phyloP scores from a whole-genome alignment of 306 rosid species.

The Vicia faba region DNA sequence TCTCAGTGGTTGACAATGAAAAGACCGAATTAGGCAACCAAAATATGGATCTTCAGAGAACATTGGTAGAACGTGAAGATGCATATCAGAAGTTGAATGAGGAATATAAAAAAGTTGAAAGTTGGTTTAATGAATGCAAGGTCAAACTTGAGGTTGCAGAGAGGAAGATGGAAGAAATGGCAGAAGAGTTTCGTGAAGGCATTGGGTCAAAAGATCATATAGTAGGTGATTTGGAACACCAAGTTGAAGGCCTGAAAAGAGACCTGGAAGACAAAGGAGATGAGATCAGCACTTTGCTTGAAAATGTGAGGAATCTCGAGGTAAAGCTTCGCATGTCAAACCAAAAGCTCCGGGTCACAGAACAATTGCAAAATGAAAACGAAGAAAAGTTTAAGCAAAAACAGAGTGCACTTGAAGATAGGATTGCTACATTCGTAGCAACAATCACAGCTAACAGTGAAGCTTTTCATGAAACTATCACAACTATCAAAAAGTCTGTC shows the following conservation, averaged over 20 bases:
- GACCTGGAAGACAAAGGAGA: slow-evolving; percentile 77
- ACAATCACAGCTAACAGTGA: slow-evolving; percentile 54
- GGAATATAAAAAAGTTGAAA: slow-evolving; percentile 54
- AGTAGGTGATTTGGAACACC: slow-evolving; percentile 62
- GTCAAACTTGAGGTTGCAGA: slow-evolving; percentile 57
- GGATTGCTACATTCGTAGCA: slow-evolving; percentile 52
- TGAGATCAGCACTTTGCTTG: slow-evolving; percentile 56
- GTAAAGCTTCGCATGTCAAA: slow-evolving; percentile 92
- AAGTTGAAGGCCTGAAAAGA: slow-evolving; percentile 67
- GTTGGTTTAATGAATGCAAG: slow-evolving; percentile 55
- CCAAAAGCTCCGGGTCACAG: slow-evolving; percentile 98
- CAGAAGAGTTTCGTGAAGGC: slow-evolving; percentile 48
- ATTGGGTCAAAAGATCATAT: slow-evolving; percentile 58
- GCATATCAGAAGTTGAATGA: slow-evolving; percentile 58
- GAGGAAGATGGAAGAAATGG: slow-evolving; percentile 59
- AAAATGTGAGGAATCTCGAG: slow-evolving; percentile 65
- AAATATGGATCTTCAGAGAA: slow-evolving; percentile 47
- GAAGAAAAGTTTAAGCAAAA: slow-evolving; percentile 69
- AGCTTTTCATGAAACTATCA: slow-evolving; percentile 55
- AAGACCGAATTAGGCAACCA: slow-evolving; percentile 55
- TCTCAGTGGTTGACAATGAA: slow-evolving; percentile 40
- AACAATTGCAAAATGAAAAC: slow-evolving; percentile 76
- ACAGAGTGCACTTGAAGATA: slow-evolving; percentile 62
- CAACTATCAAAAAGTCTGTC: slow-evolving; percentile 43
- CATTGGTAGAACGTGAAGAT: slow-evolving; percentile 57